phyloP scores from a whole-genome alignment of 1,284 basidiomycete genomes.

The Ustanciosporium gigantosporum region DNA sequence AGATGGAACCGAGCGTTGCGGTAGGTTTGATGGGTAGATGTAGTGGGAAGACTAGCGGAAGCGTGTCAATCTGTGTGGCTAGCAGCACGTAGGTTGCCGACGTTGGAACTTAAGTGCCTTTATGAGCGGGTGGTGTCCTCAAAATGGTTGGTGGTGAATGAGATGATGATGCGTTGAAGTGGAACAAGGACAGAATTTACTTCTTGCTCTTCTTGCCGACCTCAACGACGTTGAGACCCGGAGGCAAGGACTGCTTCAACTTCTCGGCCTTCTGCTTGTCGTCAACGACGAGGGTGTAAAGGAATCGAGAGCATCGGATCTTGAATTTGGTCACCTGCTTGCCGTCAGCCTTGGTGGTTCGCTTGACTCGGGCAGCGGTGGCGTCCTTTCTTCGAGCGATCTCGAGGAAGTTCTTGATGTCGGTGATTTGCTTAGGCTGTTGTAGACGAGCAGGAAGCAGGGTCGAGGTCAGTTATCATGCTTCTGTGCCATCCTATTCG shows the following conservation, averaged over 20 bases:
- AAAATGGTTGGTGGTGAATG: no score
- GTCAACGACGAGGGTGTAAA: conserved; percentile 93
- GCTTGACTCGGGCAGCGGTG: conserved; percentile 93
- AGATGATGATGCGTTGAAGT: no score
- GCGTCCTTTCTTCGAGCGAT: conserved; percentile 80
- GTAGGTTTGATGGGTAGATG: no score
- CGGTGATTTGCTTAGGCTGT: conserved; percentile 94
- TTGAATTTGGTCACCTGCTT: conserved; percentile 88
- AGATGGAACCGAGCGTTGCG: no score
- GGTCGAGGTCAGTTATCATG: background rate
- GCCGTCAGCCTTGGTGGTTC: conserved; percentile 77
- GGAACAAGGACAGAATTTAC: no score
- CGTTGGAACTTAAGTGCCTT: no score
- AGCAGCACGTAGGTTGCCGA: no score
- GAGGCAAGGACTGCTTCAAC: conserved; percentile 91
- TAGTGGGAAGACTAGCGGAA: no score
- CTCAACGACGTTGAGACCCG: conserved; percentile 66
- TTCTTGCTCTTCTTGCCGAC: conserved; percentile 46
- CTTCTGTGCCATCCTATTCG: no score
- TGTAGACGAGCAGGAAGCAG: background rate
- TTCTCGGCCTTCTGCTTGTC: conserved; percentile 99
- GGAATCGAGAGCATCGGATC: conserved; percentile 93
- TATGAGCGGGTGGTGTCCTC: no score
- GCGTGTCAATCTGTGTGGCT: no score
- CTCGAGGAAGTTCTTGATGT: conserved; percentile 99